These are phyloP conservation scores for Sporothrix variecibatus DNA, from an alignment of 2,329 filamentous ascomycete species.

Conservation along the genomic window DNA sequence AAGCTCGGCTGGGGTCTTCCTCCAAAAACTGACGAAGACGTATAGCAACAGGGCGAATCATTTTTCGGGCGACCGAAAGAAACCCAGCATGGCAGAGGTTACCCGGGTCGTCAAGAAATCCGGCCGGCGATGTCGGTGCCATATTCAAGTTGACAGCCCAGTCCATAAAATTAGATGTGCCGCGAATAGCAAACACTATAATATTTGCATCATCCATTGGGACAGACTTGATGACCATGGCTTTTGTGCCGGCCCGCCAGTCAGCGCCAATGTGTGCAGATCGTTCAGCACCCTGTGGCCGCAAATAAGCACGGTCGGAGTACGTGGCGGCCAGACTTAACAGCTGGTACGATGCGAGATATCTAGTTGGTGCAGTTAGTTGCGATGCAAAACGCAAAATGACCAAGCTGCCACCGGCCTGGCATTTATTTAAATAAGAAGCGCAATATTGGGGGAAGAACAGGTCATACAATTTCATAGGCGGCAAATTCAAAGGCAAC, in stretches of 20 bases:
- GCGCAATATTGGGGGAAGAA: slow-evolving; percentile 19
- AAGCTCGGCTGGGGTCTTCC: slow-evolving; percentile 67
- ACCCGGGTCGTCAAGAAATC: slow-evolving; percentile 74
- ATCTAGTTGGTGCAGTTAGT: slow-evolving; percentile 45
- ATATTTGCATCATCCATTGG: slow-evolving; percentile 76
- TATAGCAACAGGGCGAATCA: slow-evolving; percentile 71
- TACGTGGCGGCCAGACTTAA: slow-evolving; percentile 78
- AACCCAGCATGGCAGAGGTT: slow-evolving; percentile 84
- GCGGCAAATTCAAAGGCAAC: slow-evolving; percentile 66
- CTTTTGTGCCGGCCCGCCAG: slow-evolving; percentile 74
- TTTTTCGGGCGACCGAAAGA: slow-evolving; percentile 71
- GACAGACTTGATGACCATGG: slow-evolving; percentile 81
- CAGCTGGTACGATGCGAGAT: slow-evolving; percentile 74
- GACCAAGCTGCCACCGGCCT: background rate
- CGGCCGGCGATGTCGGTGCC: slow-evolving; percentile 63
- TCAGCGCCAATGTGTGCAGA: slow-evolving; percentile 71
- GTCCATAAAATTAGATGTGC: slow-evolving; percentile 78
- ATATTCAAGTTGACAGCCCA: slow-evolving; percentile 82
- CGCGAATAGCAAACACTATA: slow-evolving; percentile 81
- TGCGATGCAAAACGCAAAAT: background rate
- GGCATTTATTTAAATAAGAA: background rate
- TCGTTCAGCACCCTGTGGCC: slow-evolving; percentile 62
- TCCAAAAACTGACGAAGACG: slow-evolving; percentile 69
- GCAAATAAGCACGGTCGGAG: slow-evolving; percentile 72
- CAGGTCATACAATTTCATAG: slow-evolving; percentile 62